These are phyloP conservation scores for Alternaria gaisen DNA, from an alignment of 2,329 filamentous ascomycete species.

Conservation along the genomic window DNA sequence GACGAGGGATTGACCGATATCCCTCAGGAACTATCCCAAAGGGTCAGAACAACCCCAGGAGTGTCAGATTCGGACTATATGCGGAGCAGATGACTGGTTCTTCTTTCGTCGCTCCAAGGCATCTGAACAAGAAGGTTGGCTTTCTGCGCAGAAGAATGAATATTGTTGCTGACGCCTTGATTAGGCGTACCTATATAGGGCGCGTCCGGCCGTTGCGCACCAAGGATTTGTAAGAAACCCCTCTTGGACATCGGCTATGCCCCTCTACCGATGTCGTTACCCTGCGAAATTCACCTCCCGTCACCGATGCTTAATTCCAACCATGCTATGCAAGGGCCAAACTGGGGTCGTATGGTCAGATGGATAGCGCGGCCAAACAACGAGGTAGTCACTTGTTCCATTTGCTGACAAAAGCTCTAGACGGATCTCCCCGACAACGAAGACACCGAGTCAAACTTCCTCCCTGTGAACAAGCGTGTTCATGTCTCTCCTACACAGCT, in stretches of 20 bases:
- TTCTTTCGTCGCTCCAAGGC: conserved; percentile 48
- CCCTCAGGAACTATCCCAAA: conserved; percentile 53
- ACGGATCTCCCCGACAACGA: conserved; percentile 48
- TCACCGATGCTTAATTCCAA: not conserved
- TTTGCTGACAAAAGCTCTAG: conserved; percentile 39
- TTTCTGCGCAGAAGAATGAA: not conserved
- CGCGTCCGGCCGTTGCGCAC: conserved; percentile 50
- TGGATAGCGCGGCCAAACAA: not conserved
- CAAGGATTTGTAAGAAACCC: conserved; percentile 47
- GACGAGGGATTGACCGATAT: conserved; percentile 25
- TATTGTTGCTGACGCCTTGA: conserved; percentile 10
- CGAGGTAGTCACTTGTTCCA: conserved; percentile 5
- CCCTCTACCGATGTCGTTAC: conserved; percentile 2
- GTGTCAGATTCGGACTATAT: conserved; percentile 49
- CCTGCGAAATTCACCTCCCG: not conserved
- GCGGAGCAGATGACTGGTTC: conserved; percentile 51
- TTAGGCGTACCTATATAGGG: conserved; percentile 46
- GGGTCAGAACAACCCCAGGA: conserved; percentile 56
- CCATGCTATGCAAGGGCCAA: not conserved
- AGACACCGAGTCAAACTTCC: conserved; percentile 49
- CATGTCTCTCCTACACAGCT: conserved; percentile 50
- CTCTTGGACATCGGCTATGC: not conserved
- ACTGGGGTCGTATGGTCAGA: not conserved
- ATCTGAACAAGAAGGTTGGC: conserved; percentile 46
- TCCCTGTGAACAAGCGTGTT: conserved; percentile 47